phyloP scores from a whole-genome alignment of 768 basidiomycete genomes.

The Tubosaeta brunneosetosa region DNA sequence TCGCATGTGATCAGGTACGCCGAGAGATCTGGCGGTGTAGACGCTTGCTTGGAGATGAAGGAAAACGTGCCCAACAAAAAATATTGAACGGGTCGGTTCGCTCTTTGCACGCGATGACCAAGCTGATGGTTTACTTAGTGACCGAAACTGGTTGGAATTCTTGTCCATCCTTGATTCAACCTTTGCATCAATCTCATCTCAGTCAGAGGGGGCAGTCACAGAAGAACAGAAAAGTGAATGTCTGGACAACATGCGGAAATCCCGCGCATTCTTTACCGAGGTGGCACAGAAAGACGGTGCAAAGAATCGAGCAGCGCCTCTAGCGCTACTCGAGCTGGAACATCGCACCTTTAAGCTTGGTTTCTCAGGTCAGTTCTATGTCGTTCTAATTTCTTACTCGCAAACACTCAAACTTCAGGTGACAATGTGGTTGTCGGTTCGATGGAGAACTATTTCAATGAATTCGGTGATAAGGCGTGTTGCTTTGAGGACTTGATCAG shows the following conservation, averaged over 20 bases:
- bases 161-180: slow-evolving; percentile 66
- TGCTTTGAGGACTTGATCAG: slow-evolving; percentile 83
- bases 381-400: neutral
- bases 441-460: slow-evolving; percentile 64
- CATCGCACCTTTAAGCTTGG: slow-evolving; percentile 47
- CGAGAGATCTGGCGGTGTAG: slow-evolving; percentile 63
- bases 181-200: slow-evolving; percentile 40
- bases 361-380: slow-evolving; percentile 37
- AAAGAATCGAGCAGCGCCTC: slow-evolving; percentile 67
- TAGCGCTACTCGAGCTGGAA: slow-evolving; percentile 77
- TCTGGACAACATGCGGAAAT: slow-evolving; percentile 37
- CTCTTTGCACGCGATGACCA: neutral
- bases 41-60: slow-evolving; percentile 58
- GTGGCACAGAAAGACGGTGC: slow-evolving; percentile 62
- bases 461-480: slow-evolving; percentile 75
- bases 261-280: slow-evolving; percentile 48
- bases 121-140: slow-evolving; percentile 39
- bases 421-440: slow-evolving; percentile 39
- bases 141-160: slow-evolving; percentile 87
- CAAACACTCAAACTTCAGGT: slow-evolving; percentile 34
- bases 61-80: slow-evolving; percentile 51
- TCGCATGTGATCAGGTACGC: slow-evolving; percentile 71
- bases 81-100: slow-evolving; percentile 55
- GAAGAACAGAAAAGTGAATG: slow-evolving; percentile 37
- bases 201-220: slow-evolving; percentile 21